Base-by-base conservation (phyloP, 2,329 filamentous ascomycete genomes). In the Cladobotryum mycophilum region DNA sequence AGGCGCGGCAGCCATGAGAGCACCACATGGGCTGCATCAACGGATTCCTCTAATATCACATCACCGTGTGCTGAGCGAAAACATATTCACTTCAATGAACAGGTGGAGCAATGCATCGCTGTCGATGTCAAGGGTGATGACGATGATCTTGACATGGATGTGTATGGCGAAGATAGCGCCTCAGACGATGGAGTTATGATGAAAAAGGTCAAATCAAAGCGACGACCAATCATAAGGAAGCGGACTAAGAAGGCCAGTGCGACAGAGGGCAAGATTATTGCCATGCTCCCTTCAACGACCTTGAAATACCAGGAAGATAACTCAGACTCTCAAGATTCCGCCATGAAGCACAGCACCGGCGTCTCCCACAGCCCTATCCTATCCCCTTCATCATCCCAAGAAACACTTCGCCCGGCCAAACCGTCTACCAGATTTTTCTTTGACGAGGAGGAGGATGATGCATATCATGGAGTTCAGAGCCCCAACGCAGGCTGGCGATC, bases 31-130 rank as follows among this genome's bases (percentile, higher is more conserved):
- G 78, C 82, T 5, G 81, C 82, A 35, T 89, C 85, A 2, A 76
- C 77, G 11, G 77, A 81, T 7, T 86, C 87, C 0, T 95, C 90
- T 0, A 87, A 86, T n/a, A 57, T 81, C 13, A 60, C 75, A 68
- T 76, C 84, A 64, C 69, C 89, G 52, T 70, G 81, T 72, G 68
- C 80, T 7, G 85, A 86, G 61, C 80, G 83, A 61, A 90, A 85
- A 54, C 92, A 96, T 65, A 97, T 99, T 57, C 89, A 95, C 63
- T 99, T 99, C 68, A 93, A 96, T 64, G 88, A 96, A 64, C 88
- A 92, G 70, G 93, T 99, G 2, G 85, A 91, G 65, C 92, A 97
- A 66, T 96, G 91, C 66, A 96, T 96, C 57, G 93, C 93, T 7
- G 82, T 99, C 33, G 91, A 97, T 34, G 79, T 83, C 59, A 95